Evolutionary conservation across 2,329 filamentous ascomycete species (phyloP).

Genomic region (Pyrenophora teres): DNA sequence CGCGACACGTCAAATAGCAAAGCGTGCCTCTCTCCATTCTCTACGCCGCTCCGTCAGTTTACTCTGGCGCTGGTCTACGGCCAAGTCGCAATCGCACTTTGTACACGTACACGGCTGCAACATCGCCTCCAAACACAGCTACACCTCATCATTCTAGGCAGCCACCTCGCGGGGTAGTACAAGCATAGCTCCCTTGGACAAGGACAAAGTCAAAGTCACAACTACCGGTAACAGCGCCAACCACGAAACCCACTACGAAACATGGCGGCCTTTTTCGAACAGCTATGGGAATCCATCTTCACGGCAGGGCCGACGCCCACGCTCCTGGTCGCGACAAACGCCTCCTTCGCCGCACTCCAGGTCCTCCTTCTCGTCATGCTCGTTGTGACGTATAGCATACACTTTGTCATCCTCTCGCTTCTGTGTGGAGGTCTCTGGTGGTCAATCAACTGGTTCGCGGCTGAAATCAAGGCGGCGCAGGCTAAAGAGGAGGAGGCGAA

Average conservation of each 20-base stretch:
- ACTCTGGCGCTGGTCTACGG: conserved; percentile 22
- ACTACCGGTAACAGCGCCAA: not conserved
- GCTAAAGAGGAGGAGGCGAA: conserved; percentile 57
- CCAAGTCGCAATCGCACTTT: conserved; percentile 14
- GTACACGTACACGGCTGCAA: conserved; percentile 10
- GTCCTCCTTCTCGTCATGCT: conserved; percentile 76
- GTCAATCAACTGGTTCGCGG: conserved; percentile 95
- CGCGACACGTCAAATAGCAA: conserved; percentile 21
- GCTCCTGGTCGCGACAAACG: conserved; percentile 87
- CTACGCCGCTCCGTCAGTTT: conserved; percentile 16
- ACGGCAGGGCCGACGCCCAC: conserved; percentile 87
- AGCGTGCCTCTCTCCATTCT: conserved; percentile 13
- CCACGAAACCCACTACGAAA: not conserved
- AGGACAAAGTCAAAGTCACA: not conserved
- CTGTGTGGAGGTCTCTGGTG: conserved; percentile 86
- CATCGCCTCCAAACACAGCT: conserved; percentile 14
- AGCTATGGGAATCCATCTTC: conserved; percentile 92
- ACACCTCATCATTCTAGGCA: conserved; percentile 27
- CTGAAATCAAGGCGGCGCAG: conserved; percentile 60
- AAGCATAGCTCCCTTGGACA: conserved; percentile 16
- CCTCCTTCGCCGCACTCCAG: conserved; percentile 84
- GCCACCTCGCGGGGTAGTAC: conserved; percentile 20
- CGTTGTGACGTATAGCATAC: conserved; percentile 80
- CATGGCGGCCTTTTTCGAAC: conserved; percentile 63
- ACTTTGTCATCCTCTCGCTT: conserved; percentile 81